Percentiles rank a stretch among this genome's conserved stretches.
Conservation (phyloP, 768 basidiomycete species). For the Leccinum arenicola region DNA sequence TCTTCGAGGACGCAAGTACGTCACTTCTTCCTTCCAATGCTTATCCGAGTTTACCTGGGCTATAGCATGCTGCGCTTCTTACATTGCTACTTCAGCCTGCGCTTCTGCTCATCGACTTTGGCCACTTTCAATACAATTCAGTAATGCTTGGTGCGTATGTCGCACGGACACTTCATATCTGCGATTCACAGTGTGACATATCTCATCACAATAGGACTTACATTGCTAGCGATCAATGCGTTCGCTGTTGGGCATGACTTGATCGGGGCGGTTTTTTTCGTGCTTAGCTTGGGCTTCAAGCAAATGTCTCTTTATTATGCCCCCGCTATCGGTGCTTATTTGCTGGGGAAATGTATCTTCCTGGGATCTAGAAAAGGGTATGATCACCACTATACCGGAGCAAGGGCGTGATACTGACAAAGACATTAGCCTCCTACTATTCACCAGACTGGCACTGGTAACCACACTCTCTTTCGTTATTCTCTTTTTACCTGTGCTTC, state of each 20-base stretch:
- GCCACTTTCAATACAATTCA: conserved; percentile 95
- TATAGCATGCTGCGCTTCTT: conserved; percentile 53
- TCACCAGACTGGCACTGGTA: conserved; percentile 61
- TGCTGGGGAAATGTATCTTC: conserved; percentile 86
- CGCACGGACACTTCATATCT: conserved; percentile 16
- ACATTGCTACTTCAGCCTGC: conserved; percentile 81
- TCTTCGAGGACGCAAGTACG: conserved; percentile 79
- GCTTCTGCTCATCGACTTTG: conserved; percentile 81
- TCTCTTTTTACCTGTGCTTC: conserved; percentile 79
- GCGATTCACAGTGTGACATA: background rate
- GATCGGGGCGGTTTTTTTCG: conserved; percentile 75
- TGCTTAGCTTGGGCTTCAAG: conserved; percentile 86
- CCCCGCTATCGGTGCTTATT: conserved; percentile 86
- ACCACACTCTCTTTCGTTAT: conserved; percentile 63
- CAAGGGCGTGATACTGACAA: conserved; percentile 2
- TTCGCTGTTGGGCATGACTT: conserved; percentile 71
- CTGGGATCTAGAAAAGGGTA: conserved; percentile 73
- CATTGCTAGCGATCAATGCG: conserved; percentile 63
- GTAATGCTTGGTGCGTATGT: conserved; percentile 79
- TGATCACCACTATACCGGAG: conserved; percentile 18
- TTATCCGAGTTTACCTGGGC: conserved; percentile 1
- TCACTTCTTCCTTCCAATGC: background rate
- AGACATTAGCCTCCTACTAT: conserved; percentile 42
- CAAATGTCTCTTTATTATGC: conserved; percentile 97
- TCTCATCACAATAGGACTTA: conserved; percentile 49